phyloP scores from a whole-genome alignment of 208 protist genomes.

The Zelonia costaricensis region DNA sequence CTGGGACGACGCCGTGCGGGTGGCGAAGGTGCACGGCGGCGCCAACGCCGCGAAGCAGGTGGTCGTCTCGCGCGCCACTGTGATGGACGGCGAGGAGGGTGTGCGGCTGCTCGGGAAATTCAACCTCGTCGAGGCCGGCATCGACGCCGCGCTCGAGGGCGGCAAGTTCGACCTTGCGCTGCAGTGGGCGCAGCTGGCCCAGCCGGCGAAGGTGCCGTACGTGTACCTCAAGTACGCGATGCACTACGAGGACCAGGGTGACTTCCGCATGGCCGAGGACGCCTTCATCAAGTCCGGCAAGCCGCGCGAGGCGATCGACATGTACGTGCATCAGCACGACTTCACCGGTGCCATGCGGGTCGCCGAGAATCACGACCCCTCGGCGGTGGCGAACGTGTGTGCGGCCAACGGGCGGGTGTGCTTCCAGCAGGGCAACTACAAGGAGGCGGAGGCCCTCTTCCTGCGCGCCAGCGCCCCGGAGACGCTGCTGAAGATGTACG shows the following conservation, averaged over 20 bases:
- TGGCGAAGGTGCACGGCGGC: slow-evolving; percentile 96
- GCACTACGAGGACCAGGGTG: slow-evolving; percentile 96
- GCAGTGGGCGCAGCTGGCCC: slow-evolving; percentile 89
- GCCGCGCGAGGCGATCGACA: slow-evolving; percentile 96
- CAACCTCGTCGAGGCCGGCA: slow-evolving; percentile 93
- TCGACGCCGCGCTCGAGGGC: slow-evolving; percentile 94
- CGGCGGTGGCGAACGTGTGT: slow-evolving; percentile 82
- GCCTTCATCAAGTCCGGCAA: slow-evolving; percentile 97
- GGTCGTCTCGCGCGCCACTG: slow-evolving; percentile 92
- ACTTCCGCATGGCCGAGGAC: slow-evolving; percentile 95
- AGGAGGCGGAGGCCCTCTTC: slow-evolving; percentile 91
- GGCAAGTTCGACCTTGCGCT: slow-evolving; percentile 95
- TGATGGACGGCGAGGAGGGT: slow-evolving; percentile 94
- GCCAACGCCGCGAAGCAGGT: slow-evolving; percentile 94
- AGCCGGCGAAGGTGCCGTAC: slow-evolving; percentile 94
- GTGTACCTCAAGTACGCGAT: slow-evolving; percentile 98
- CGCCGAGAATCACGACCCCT: slow-evolving; percentile 93
- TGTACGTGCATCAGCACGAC: slow-evolving; percentile 97
- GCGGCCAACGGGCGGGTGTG: slow-evolving; percentile 86
- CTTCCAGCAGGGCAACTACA: slow-evolving; percentile 92
- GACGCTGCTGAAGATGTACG: slow-evolving; percentile 93
- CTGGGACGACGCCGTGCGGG: slow-evolving; percentile 98
- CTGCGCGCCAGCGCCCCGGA: slow-evolving; percentile 93
- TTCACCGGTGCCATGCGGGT: slow-evolving; percentile 97
- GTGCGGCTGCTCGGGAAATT: slow-evolving; percentile 95